These are phyloP conservation scores for Spathaspora sp. DNA, from an alignment of 1,139 yeast species.

Conservation along the genomic window DNA sequence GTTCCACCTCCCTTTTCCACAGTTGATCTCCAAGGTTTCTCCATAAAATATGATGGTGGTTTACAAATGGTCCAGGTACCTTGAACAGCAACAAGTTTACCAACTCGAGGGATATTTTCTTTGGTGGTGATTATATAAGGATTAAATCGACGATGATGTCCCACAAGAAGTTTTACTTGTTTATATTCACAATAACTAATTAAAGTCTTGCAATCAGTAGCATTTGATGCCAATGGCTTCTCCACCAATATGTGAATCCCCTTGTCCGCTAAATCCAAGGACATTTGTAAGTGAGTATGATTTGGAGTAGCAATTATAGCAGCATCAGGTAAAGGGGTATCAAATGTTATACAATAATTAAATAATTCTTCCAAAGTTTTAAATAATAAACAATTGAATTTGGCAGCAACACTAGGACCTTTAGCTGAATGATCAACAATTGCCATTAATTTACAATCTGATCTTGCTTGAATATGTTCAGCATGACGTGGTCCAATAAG, in stretches of 20 bases:
- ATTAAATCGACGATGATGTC: conserved; percentile 43
- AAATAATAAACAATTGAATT: conserved; percentile 29
- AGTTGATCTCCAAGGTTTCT: conserved; percentile 38
- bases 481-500: conserved; percentile 47
- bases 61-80: conserved; percentile 42
- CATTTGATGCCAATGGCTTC: conserved; percentile 35
- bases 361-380: conserved; percentile 29
- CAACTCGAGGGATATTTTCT: conserved; percentile 27
- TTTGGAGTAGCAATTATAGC: conserved; percentile 44
- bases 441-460: conserved; percentile 32
- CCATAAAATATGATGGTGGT: conserved; percentile 30
- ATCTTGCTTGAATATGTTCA: conserved; percentile 25
- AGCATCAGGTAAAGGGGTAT: conserved; percentile 29
- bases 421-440: conserved; percentile 41
- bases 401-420: conserved; percentile 36
- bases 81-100: conserved; percentile 36
- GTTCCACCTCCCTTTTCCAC: conserved; percentile 39
- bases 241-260: conserved; percentile 39
- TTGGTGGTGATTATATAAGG: conserved; percentile 35
- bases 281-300: conserved; percentile 35
- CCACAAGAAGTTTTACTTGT: conserved; percentile 32
- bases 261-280: conserved; percentile 31
- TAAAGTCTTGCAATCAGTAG: conserved; percentile 32
- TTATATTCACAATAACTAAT: conserved; percentile 22
- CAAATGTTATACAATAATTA: conserved; percentile 24